Evolutionary conservation across 305 asterid genomes (phyloP).

Genomic region (Fraxinus floribunda): DNA sequence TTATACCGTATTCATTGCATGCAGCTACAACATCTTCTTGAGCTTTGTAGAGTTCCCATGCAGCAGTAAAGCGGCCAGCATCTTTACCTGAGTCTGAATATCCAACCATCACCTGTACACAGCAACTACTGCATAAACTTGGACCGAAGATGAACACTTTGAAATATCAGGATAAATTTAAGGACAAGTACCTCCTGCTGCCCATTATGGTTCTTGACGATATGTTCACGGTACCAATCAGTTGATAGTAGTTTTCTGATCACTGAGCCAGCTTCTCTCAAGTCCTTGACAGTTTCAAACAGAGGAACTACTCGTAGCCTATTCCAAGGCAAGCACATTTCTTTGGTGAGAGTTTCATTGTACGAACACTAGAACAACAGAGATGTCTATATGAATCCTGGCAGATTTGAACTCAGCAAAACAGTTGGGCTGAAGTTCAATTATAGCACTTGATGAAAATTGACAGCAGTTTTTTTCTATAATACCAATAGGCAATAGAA

Average conservation of each 20-base stretch:
- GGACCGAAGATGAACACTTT: conserved; percentile 5
- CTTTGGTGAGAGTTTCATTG: conserved; percentile 21
- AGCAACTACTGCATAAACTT: conserved; percentile 6
- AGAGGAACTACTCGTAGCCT: conserved; percentile 95
- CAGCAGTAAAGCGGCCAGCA: conserved; percentile 79
- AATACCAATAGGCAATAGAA: neutral
- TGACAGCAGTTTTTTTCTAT: conserved; percentile 11
- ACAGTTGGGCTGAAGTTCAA: neutral
- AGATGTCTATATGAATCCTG: neutral
- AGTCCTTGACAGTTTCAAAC: conserved; percentile 94
- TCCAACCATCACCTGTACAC: conserved; percentile 74
- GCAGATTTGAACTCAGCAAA: neutral
- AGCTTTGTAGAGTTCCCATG: conserved; percentile 88
- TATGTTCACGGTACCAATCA: conserved; percentile 83
- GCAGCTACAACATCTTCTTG: conserved; percentile 80
- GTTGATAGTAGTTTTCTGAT: conserved; percentile 76
- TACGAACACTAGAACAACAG: neutral
- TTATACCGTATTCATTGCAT: conserved; percentile 68
- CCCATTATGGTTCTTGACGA: conserved; percentile 72
- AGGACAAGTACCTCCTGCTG: conserved; percentile 77
- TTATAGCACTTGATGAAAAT: neutral
- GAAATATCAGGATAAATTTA: conserved; percentile 4
- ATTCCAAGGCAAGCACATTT: conserved; percentile 20
- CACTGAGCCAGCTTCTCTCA: conserved; percentile 91
- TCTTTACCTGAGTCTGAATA: conserved; percentile 85